Base-by-base conservation (phyloP, 352 stramenopile genomes). In the Saprolegnia parasitica region DNA sequence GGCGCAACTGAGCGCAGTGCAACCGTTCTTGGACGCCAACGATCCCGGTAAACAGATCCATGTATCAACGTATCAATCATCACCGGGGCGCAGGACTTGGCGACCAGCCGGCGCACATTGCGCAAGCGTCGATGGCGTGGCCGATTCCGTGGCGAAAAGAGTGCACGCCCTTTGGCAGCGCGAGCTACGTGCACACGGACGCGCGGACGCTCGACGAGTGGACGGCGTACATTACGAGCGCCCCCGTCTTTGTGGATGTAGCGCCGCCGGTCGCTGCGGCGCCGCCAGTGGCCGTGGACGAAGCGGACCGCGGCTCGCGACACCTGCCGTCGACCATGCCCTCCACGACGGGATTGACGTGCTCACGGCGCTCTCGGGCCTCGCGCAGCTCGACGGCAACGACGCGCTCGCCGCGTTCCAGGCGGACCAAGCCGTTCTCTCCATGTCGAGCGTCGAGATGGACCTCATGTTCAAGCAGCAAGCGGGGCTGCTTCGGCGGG, bases 391-490 rank as follows among this genome's bases (percentile, higher is more conserved):
- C 42, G 18, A 49, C 42, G 42, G 42, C 13, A n/a, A 10, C 42
- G 42, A 49, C 3, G 42, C 42, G 42, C 42, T 49, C 3, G 42
- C 42, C 3, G 42, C 42, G 11, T 49, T 49, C 18, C 13, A 49
- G 42, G 42, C 42, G 3, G 42, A 49, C 42, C 42, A 49, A n/a
- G 42, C 42, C 64, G 91, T 94, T 49, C 73, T 95, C 16, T 91
- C 83, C 37, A 85, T 84, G n/a, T 95, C 87, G 29, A 89, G 74
- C 11, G 91, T 81, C 56, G 87, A 95, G 72, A 91, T 95, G 84
- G 81, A 95, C 74, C 82, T 90, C 71, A 92, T 95, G 87, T 91
- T 95, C 71, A 78, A 91, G 26, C 87, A 95, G 71, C 87, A 95
- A 52, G 91, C 87, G 5, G 78, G 74, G 16, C 40, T 91, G 20